Conservation (phyloP, 768 basidiomycete species). For the Roridomyces roridus region DNA sequence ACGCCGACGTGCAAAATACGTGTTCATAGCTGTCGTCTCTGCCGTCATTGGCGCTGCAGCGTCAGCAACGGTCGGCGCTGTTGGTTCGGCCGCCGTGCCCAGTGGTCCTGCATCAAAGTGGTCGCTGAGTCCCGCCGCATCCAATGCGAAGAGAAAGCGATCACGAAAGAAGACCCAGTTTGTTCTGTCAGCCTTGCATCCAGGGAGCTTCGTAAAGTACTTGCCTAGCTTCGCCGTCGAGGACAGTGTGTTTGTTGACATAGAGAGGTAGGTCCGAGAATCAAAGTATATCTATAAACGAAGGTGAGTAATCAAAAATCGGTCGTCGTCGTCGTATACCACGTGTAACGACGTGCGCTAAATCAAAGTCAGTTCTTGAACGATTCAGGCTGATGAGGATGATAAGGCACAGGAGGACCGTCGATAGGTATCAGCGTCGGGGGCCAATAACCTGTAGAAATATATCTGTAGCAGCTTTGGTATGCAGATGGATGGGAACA, state of each 20-base stretch:
- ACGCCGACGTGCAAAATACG: background rate
- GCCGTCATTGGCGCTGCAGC: background rate
- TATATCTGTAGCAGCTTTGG: no score
- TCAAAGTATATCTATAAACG: no score
- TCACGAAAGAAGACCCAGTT: no score
- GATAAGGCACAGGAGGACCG: no score
- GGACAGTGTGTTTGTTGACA: conserved; percentile 13
- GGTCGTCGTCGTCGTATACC: no score
- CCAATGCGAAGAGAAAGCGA: conserved; percentile 5
- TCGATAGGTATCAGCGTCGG: no score
- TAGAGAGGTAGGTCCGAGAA: background rate
- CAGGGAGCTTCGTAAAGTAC: conserved; percentile 8
- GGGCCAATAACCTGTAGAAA: no score
- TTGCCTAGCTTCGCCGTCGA: conserved; percentile 13
- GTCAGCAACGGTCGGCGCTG: background rate
- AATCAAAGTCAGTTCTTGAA: no score
- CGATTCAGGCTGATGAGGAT: no score
- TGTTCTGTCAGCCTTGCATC: conserved; percentile 4
- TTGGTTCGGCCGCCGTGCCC: background rate
- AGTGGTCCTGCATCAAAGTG: background rate
- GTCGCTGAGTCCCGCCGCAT: conserved; percentile 1
- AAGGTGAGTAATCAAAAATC: no score
- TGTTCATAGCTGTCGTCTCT: background rate
- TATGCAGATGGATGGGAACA: no score
- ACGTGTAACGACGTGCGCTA: no score